Conservation (phyloP, 129 eudicot genomes). For the Lactuca sativa region DNA sequence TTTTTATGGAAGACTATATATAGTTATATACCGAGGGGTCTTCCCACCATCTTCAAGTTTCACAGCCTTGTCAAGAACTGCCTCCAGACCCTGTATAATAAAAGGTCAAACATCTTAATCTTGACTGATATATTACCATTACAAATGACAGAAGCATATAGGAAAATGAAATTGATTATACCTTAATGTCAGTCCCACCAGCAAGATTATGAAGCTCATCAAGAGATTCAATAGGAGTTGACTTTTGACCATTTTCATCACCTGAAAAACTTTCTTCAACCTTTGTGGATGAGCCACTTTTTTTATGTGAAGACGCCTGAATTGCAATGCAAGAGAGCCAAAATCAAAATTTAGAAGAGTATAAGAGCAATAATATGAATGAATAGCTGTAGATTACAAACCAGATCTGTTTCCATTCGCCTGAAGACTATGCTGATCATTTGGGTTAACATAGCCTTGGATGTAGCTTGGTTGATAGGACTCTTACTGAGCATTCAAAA, state of each 20-base stretch:
- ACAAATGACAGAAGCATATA: slow-evolving; percentile 12
- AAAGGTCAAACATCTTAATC: slow-evolving; percentile 14
- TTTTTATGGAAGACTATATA: neutral
- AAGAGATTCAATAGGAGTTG: slow-evolving; percentile 60
- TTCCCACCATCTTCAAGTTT: slow-evolving; percentile 91
- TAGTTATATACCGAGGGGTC: slow-evolving; percentile 47
- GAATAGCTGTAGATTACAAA: slow-evolving; percentile 32
- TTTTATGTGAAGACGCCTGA: slow-evolving; percentile 44
- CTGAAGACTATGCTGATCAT: slow-evolving; percentile 93
- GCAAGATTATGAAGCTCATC: slow-evolving; percentile 93
- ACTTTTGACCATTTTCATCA: slow-evolving; percentile 52
- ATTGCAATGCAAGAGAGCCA: slow-evolving; percentile 29
- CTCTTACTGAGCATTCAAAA: slow-evolving; percentile 72
- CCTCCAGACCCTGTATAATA: slow-evolving; percentile 86
- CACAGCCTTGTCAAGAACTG: slow-evolving; percentile 99
- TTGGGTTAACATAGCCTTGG: slow-evolving; percentile 98
- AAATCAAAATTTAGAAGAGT: slow-evolving; percentile 19
- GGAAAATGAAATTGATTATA: slow-evolving; percentile 11
- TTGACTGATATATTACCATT: neutral
- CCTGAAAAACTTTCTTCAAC: slow-evolving; percentile 47
- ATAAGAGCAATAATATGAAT: slow-evolving; percentile 6
- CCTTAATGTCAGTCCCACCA: slow-evolving; percentile 96
- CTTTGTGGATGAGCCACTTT: slow-evolving; percentile 34
- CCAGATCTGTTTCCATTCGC: slow-evolving; percentile 95
- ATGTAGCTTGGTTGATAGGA: slow-evolving; percentile 96